Base-by-base conservation (phyloP, 2,329 filamentous ascomycete genomes). In the Pseudopithomyces chartarum region DNA sequence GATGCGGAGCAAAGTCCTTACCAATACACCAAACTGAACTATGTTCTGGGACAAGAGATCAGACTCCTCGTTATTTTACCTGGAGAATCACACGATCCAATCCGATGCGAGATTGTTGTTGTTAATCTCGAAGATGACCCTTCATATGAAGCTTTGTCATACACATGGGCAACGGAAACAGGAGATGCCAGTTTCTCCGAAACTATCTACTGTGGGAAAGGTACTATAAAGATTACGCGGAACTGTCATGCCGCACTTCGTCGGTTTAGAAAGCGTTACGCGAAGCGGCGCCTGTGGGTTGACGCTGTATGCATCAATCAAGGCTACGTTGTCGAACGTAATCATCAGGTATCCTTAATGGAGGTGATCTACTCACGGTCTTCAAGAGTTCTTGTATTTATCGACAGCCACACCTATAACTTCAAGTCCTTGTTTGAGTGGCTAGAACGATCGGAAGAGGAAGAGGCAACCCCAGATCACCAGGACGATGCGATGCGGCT, bases 111-210 rank as follows among this genome's bases (percentile, higher is more conserved):
- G 3, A 56, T 67, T 13, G 15, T 48, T 1, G 55, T 54, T n/a
- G 58, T 58, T 11, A 61, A 65, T 34, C 52, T 67, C 0, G 32
- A 51, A 1, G 62, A 68, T 19, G 32, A 55, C 1, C 66, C 60
- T 10, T 36, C 23, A 17, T 69, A 62, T 19, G 64, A 65, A 54
- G 64, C 66, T 4, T 20, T 66, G 1, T 69, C 65, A 1, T 68
- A 69, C 22, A 68, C 60, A 1, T 69, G 65, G 63, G 62, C 55
- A 1, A 54, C 52, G 8, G 19, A 36, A 3, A 12, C 36, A 1
- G 58, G 63, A n/a, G 39, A 59, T 34, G n/a, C 15, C 4, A 39
- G 46, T 0, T 17, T 55, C 1, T 58, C 54, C 13, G 26, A 52
- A 51, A 20, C 11, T 1, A 48, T 62, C 7, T 22, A 49, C 10